A percentile compares a stretch with the other conserved stretches of the same genome.
phyloP scores from a whole-genome alignment of 345 rosid species.

The Salix udensis region DNA sequence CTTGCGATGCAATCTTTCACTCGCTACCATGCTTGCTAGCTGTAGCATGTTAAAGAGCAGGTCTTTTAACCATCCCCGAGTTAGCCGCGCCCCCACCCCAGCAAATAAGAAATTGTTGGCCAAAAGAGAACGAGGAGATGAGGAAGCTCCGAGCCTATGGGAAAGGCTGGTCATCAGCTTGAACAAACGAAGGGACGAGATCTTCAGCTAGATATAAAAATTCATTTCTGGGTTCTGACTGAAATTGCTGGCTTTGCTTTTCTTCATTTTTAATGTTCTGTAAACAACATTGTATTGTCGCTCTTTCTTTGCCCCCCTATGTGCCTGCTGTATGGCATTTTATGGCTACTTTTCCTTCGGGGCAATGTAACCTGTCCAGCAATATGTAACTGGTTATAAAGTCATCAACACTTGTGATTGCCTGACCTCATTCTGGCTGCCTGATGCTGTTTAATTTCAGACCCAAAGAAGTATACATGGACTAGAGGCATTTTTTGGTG shows the following conservation, averaged over 20 bases:
- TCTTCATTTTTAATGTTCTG: too few relatives aligned
- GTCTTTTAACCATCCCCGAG: background rate
- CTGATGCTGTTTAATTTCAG: background rate
- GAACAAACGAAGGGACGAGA: constrained; percentile 36
- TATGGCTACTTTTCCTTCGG: background rate
- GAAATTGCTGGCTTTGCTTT: background rate
- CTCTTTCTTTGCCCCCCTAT: constrained; percentile 15
- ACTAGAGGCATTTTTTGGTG: background rate
- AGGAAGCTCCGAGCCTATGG: constrained; percentile 8
- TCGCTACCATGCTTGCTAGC: background rate
- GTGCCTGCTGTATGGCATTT: background rate
- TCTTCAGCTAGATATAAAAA: constrained; percentile 19
- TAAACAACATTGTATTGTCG: background rate
- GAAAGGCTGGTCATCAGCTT: constrained; percentile 20
- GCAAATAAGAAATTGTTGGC: background rate
- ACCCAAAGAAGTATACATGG: background rate
- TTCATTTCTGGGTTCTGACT: constrained; percentile 26
- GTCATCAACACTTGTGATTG: background rate
- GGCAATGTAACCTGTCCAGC: background rate
- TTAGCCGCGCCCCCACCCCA: background rate
- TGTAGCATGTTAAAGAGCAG: background rate
- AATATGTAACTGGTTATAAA: too few relatives aligned
- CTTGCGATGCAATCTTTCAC: background rate
- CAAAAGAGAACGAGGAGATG: background rate
- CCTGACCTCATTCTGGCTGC: constrained; percentile 7